Percentiles rank a stretch among this genome's conserved stretches.
phyloP scores from a whole-genome alignment of 2,329 filamentous ascomycete species.

The Sclerotinia trifoliorum region DNA sequence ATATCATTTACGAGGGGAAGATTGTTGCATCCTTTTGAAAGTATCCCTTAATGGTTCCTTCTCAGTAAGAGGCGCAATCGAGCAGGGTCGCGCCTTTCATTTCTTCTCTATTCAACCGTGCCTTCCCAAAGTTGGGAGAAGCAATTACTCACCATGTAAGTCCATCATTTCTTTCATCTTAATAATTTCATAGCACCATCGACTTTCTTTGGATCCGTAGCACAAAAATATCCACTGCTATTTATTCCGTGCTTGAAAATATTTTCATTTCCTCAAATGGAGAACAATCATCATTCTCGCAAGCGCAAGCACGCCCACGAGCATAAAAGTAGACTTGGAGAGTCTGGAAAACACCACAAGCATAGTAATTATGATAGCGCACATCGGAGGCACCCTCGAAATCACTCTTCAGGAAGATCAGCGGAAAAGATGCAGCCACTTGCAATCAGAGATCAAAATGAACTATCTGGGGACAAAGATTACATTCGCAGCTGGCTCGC shows the following conservation, averaged over 20 bases:
- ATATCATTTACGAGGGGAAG: neutral
- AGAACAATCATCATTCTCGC: slow-evolving; percentile 15
- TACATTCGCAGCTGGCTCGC: slow-evolving; percentile 37
- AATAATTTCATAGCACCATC: neutral
- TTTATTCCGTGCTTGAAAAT: neutral
- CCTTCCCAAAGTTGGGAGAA: neutral
- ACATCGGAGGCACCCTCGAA: neutral
- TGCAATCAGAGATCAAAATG: neutral
- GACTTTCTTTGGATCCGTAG: neutral
- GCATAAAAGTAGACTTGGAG: neutral
- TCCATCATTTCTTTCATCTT: neutral
- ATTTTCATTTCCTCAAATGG: neutral
- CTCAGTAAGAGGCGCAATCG: neutral
- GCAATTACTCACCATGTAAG: neutral
- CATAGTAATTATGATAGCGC: neutral
- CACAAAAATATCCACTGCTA: slow-evolving; percentile 7
- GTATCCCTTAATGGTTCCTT: neutral
- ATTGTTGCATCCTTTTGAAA: neutral
- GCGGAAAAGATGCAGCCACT: neutral
- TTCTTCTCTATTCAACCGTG: neutral
- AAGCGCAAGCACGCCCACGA: slow-evolving; percentile 13
- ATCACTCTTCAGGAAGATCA: neutral
- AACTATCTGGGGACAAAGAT: slow-evolving; percentile 30
- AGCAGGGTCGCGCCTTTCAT: neutral
- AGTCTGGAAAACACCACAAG: neutral